phyloP scores from a whole-genome alignment of 2,329 filamentous ascomycete genomes.

The Blastomyces silverae region DNA sequence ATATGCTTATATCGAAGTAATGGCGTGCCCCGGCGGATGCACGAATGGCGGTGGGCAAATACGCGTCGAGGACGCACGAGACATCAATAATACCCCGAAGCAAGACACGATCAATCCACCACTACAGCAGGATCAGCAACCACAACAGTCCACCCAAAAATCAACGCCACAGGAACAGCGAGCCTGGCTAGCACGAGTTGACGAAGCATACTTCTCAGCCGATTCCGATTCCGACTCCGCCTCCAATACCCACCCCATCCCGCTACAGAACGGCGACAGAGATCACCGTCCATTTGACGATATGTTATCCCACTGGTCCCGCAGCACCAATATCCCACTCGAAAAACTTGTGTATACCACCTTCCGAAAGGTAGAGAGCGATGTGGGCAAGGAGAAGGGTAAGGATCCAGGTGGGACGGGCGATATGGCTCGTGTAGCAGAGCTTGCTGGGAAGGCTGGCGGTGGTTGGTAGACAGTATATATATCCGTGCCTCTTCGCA shows the following conservation, averaged over 20 bases:
- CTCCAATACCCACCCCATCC: conserved; percentile 28
- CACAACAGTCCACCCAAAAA: conserved; percentile 41
- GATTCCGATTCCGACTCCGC: conserved; percentile 50
- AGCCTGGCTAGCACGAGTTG: conserved; percentile 71
- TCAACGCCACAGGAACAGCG: conserved; percentile 74
- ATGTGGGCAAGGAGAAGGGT: conserved; percentile 70
- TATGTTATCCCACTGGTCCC: conserved; percentile 70
- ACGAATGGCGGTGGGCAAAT: conserved; percentile 97
- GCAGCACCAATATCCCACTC: conserved; percentile 61
- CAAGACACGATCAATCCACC: conserved; percentile 23
- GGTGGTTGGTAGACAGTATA: conserved; percentile 69
- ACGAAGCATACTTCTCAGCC: conserved; percentile 83
- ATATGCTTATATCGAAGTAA: conserved; percentile 93
- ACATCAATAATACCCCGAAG: conserved; percentile 22
- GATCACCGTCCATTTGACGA: conserved; percentile 30
- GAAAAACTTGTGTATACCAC: conserved; percentile 74
- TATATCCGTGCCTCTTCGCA: background rate
- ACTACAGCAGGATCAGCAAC: conserved; percentile 23
- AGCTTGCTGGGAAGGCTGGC: conserved; percentile 82
- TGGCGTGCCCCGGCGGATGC: conserved; percentile 98
- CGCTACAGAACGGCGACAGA: conserved; percentile 24
- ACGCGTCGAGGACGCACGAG: conserved; percentile 69
- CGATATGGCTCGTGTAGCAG: conserved; percentile 75
- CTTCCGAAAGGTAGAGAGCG: conserved; percentile 87
- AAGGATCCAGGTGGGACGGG: conserved; percentile 45